Percentiles rank a stretch among this genome's conserved stretches.
Evolutionary conservation across 2,329 filamentous ascomycete species (phyloP).

Genomic region (Diaporthe caulivora): DNA sequence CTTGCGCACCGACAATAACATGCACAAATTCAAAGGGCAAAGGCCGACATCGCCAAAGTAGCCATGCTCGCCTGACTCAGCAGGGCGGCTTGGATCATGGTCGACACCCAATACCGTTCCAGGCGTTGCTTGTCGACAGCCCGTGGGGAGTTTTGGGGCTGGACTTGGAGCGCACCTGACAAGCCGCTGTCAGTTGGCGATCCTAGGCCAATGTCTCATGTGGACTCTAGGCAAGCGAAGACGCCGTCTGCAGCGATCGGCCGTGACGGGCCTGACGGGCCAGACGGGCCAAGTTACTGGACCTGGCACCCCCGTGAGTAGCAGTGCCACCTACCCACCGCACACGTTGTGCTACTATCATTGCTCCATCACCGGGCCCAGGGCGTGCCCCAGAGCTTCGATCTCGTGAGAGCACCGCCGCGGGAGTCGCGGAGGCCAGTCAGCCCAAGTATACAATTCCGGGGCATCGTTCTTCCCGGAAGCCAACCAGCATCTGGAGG

Average conservation of each 20-base stretch:
- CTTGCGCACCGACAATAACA: conserved; percentile 31
- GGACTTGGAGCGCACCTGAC: neutral
- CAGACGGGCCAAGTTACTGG: conserved; percentile 7
- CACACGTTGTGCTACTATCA: conserved; percentile 16
- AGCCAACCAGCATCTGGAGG: neutral
- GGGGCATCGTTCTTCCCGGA: neutral
- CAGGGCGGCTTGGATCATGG: conserved; percentile 16
- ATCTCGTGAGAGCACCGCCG: neutral
- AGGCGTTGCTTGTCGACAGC: conserved; percentile 15
- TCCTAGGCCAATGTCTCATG: conserved; percentile 10
- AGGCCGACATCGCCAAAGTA: conserved; percentile 27
- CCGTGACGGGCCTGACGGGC: conserved; percentile 6
- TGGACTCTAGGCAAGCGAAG: neutral
- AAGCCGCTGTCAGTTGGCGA: conserved; percentile 21
- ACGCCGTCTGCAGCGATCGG: conserved; percentile 20
- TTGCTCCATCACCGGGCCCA: conserved; percentile 18
- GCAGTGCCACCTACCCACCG: conserved; percentile 10
- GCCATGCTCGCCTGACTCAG: conserved; percentile 25
- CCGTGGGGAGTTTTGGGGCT: conserved; percentile 1
- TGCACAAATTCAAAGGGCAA: neutral
- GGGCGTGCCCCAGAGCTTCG: neutral
- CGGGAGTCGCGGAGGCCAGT: conserved; percentile 9
- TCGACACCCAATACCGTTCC: neutral
- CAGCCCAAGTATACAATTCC: neutral
- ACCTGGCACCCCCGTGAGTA: conserved; percentile 9